Base-by-base conservation (phyloP, 495 filamentous ascomycete species). In the Talaromyces thailandensis region DNA sequence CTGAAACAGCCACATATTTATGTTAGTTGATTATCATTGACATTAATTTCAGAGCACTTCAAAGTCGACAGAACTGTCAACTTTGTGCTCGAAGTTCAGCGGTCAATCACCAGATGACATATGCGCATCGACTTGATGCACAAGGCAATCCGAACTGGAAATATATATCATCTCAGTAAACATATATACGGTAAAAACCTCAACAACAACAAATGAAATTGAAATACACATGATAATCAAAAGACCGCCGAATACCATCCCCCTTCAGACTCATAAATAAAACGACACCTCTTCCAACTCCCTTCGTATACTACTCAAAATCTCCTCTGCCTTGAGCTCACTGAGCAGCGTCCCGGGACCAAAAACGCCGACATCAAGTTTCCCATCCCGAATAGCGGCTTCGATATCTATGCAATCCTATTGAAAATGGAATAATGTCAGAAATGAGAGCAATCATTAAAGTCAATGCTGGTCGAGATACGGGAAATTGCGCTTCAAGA, bases 371-470 rank as follows among this genome's bases (percentile, higher is more conserved):
- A 76, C 71, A 56, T 76, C 72, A 57, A 76, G 57, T 16, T 43
- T 57, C 35, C 65, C 69, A 12, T 69, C 62, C 40, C 70, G 71
- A 48, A 76, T 63, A 3, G 70, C 70, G 5, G 71, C 69, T 64
- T 76, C 73, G 14, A 76, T 66, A 58, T 76, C 73, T 31, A 76
- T 65, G 23, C 69, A 73, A 61, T 71, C 68, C 73, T 75, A 63
- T 65, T 29, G 2, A 4, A 24, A 16, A 56, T 25, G 8, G 4
- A 45, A 28, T 21, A 23, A 12, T n/a, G 37, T 50, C 18, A 48
- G n/a, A 48, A 55, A 28, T 23, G 23, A 52, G 50, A 55, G 51
- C 14, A 25, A 55, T 25, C 32, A 45, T 28, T 29, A 48, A 28
- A 29, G 0, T 23, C 8, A 3, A 16, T 9, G 5, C 9, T 1